phyloP scores from a whole-genome alignment of 2,329 filamentous ascomycete species.

The Plenodomus biglobosus region DNA sequence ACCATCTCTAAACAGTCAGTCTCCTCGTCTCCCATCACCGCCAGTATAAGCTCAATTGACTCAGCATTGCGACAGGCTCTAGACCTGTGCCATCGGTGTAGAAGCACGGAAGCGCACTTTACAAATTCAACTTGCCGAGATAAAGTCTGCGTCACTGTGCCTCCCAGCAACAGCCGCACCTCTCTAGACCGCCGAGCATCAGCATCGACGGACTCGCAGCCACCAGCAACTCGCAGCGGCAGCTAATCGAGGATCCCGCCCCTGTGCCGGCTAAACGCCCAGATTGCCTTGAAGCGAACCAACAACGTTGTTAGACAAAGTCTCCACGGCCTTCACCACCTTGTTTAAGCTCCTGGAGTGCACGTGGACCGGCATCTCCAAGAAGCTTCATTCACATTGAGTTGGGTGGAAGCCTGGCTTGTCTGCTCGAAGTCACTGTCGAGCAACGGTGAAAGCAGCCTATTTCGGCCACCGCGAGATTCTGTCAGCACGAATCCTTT shows the following conservation, averaged over 20 bases:
- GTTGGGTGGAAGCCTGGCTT: conserved; percentile 3
- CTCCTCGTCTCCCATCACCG: conserved; percentile 7
- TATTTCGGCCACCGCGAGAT: conserved; percentile 9
- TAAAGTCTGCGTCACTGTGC: conserved; percentile 33
- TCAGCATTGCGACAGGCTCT: conserved; percentile 16
- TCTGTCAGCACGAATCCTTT: conserved; percentile 29
- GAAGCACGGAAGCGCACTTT: conserved; percentile 17
- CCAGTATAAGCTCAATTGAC: conserved; percentile 14
- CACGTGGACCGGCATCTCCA: conserved; percentile 19
- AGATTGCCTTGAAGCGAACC: conserved; percentile 43
- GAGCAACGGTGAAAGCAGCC: conserved; percentile 11
- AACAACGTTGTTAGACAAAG: conserved; percentile 39
- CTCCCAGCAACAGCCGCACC: conserved; percentile 20
- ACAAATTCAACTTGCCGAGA: conserved; percentile 30
- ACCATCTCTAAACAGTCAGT: conserved; percentile 13
- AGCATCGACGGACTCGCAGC: conserved; percentile 32
- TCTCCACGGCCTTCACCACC: conserved; percentile 17
- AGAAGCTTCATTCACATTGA: conserved; percentile 10
- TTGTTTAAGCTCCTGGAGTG: conserved; percentile 18
- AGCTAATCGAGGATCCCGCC: conserved; percentile 42
- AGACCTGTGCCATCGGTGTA: conserved; percentile 16
- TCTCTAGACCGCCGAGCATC: conserved; percentile 18
- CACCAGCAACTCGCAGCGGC: conserved; percentile 37
- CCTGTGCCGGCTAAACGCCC: conserved; percentile 43
- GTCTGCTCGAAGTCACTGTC: conserved; percentile 2